Conservation (phyloP, 352 stramenopile genomes). For the Phytophthora sansomeana region DNA sequence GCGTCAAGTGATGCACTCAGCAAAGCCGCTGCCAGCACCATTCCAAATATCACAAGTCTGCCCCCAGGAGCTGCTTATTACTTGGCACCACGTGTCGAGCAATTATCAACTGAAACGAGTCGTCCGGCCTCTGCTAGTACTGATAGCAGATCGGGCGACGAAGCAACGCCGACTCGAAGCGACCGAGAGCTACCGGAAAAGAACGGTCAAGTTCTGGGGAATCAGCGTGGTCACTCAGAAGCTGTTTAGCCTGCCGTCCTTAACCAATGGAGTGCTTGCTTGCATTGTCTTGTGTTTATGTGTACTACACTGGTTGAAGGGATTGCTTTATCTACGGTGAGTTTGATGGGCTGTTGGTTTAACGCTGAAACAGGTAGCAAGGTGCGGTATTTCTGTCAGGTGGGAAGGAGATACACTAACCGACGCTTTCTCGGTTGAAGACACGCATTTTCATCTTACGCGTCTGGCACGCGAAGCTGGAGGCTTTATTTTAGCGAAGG, state of each 20-base stretch:
- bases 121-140: constrained; percentile 17
- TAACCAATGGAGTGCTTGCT: background rate
- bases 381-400: constrained; percentile 31
- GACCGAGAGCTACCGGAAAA: constrained; percentile 31
- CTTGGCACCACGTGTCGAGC: constrained; percentile 38
- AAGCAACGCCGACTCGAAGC: constrained; percentile 10
- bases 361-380: no score
- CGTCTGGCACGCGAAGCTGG: constrained; percentile 9
- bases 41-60: constrained; percentile 34
- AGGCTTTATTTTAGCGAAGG: constrained; percentile 1
- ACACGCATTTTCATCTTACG: constrained; percentile 4
- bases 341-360: no score
- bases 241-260: constrained; percentile 26
- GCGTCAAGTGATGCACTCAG: constrained; percentile 19
- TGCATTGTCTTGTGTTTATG: constrained; percentile 1
- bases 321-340: background rate
- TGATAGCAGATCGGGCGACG: constrained; percentile 33
- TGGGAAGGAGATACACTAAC: constrained; percentile 3
- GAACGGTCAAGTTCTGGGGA: constrained; percentile 26
- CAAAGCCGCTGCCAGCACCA: constrained; percentile 24
- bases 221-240: constrained; percentile 37
- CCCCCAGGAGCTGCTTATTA: constrained; percentile 42
- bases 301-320: background rate
- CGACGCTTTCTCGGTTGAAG: constrained; percentile 23
- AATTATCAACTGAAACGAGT: constrained; percentile 24